A percentile compares a stretch with the other conserved stretches of the same genome.
Conservation (phyloP, 116 monocot genomes). For the Zostera marina region DNA sequence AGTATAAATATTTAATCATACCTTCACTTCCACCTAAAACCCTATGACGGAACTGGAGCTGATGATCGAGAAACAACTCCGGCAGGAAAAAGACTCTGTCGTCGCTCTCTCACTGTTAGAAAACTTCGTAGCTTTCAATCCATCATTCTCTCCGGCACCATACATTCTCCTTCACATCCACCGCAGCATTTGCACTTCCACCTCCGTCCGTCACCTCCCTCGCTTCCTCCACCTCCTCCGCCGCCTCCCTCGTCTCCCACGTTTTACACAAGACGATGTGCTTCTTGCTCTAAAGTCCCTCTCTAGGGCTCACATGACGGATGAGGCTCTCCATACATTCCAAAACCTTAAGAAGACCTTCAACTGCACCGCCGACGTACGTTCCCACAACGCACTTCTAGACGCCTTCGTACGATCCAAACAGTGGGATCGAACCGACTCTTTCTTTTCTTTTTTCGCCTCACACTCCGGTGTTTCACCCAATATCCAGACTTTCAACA, state of each 20-base stretch:
- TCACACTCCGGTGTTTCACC: conserved; percentile 16
- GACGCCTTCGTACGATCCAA: conserved; percentile 75
- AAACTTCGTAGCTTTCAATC: conserved; percentile 19
- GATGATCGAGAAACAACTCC: conserved; percentile 14
- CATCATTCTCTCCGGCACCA: conserved; percentile 28
- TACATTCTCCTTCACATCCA: conserved; percentile 45
- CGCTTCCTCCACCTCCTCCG: conserved; percentile 26
- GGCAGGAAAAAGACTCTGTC: conserved; percentile 28
- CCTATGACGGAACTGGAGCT: background rate
- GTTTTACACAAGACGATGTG: conserved; percentile 51
- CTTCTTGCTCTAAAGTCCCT: conserved; percentile 55
- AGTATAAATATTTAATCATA: background rate
- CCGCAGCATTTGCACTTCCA: conserved; percentile 26
- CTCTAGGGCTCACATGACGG: conserved; percentile 58
- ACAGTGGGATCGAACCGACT: conserved; percentile 40
- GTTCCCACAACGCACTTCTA: conserved; percentile 79
- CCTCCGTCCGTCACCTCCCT: conserved; percentile 27
- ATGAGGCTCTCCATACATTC: conserved; percentile 52
- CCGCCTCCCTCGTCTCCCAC: conserved; percentile 24
- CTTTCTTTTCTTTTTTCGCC: conserved; percentile 48
- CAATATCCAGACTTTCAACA: conserved; percentile 71
- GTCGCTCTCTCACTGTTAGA: conserved; percentile 50
- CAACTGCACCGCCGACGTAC: conserved; percentile 46
- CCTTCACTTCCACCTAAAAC: background rate
- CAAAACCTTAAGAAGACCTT: conserved; percentile 28